A percentile compares a stretch with the other conserved stretches of the same genome.
phyloP scores from a whole-genome alignment of 164 flowering plant species.

The Taxillus chinensis region DNA sequence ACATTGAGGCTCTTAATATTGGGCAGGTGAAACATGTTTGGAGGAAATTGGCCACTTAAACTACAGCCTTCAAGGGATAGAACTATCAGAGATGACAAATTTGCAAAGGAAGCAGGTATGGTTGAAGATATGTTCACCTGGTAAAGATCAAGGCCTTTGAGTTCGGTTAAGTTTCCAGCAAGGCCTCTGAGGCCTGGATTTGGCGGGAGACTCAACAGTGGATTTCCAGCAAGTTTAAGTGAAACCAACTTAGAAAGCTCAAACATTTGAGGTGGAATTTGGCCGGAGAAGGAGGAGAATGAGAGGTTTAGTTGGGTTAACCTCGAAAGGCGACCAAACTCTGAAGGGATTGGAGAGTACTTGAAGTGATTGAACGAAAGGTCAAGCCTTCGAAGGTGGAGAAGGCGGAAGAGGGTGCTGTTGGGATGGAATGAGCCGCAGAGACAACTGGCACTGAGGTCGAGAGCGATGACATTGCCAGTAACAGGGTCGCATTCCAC shows the following conservation, averaged over 20 bases:
- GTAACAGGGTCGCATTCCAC: slow-evolving; percentile 11
- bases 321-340: slow-evolving; percentile 8
- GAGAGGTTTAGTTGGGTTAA: slow-evolving; percentile 18
- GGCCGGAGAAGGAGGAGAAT: slow-evolving; percentile 13
- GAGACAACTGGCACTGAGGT: slow-evolving; percentile 16
- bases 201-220: not conserved
- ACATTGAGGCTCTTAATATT: slow-evolving; percentile 5
- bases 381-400: slow-evolving; percentile 14
- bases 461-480: slow-evolving; percentile 17
- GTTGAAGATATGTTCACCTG: slow-evolving; percentile 6
- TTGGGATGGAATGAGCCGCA: slow-evolving; percentile 13
- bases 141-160: slow-evolving; percentile 12
- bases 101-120: slow-evolving; percentile 9
- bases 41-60: slow-evolving; percentile 15
- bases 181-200: slow-evolving; percentile 1
- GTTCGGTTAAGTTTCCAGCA: slow-evolving; percentile 2
- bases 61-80: slow-evolving; percentile 4
- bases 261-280: slow-evolving; percentile 18
- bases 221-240: slow-evolving; percentile 12
- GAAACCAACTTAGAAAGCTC: slow-evolving; percentile 11
- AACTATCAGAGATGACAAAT: slow-evolving; percentile 10
- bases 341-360: slow-evolving; percentile 14
- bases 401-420: slow-evolving; percentile 18
- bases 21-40: slow-evolving; percentile 10
- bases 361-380: slow-evolving; percentile 19